A percentile compares a stretch with the other conserved stretches of the same genome.
phyloP scores from a whole-genome alignment of 2,329 filamentous ascomycete genomes.

The Fusarium aywerte region DNA sequence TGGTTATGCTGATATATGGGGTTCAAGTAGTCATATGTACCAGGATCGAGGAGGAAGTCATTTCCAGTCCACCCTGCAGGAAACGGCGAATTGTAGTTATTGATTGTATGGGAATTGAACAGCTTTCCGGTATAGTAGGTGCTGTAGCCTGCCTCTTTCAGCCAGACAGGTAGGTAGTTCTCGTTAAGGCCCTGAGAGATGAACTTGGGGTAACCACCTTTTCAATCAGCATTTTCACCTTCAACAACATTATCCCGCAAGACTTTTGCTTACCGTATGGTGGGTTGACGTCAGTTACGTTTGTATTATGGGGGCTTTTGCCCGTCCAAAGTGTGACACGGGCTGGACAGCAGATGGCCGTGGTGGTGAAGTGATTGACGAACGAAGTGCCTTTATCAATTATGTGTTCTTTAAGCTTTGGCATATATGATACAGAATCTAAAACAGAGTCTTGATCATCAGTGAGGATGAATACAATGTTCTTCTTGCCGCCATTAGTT shows the following conservation, averaged over 20 bases:
- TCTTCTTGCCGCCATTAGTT: slow-evolving; percentile 48
- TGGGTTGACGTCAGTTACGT: slow-evolving; percentile 68
- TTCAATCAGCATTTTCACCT: slow-evolving; percentile 1
- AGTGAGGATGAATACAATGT: slow-evolving; percentile 74
- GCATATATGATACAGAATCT: slow-evolving; percentile 70
- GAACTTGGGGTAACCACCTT: slow-evolving; percentile 70
- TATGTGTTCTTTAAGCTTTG: slow-evolving; percentile 65
- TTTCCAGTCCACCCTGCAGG: slow-evolving; percentile 67
- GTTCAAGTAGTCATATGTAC: slow-evolving; percentile 59
- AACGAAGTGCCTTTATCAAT: slow-evolving; percentile 68
- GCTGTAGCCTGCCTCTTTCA: slow-evolving; percentile 74
- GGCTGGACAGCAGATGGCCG: slow-evolving; percentile 74
- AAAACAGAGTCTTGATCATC: slow-evolving; percentile 75
- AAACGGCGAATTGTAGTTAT: slow-evolving; percentile 69
- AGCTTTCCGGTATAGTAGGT: slow-evolving; percentile 81
- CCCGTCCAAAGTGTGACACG: slow-evolving; percentile 74
- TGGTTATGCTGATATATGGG: slow-evolving; percentile 60
- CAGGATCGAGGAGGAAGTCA: slow-evolving; percentile 52
- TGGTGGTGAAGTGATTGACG: slow-evolving; percentile 72
- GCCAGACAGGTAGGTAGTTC: slow-evolving; percentile 75
- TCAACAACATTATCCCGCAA: no score
- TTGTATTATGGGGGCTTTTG: slow-evolving; percentile 75
- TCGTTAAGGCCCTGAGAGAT: slow-evolving; percentile 72
- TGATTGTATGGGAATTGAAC: slow-evolving; percentile 70
- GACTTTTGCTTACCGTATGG: slow-evolving; percentile 58